phyloP scores from a whole-genome alignment of 257 asterid species.

The Apocynum venetum region DNA sequence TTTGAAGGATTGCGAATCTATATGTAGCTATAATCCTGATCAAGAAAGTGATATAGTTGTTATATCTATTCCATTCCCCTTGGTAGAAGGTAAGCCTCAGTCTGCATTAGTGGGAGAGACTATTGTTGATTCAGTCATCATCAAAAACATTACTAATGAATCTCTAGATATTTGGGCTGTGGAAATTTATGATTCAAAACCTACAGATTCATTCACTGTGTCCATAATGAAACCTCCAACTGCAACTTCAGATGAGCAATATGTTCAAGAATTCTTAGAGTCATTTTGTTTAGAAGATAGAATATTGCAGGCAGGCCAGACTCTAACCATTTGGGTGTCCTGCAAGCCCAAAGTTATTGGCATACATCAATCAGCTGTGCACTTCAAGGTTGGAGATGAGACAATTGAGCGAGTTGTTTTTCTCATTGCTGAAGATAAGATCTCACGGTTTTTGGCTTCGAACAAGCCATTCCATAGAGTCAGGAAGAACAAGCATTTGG shows the following conservation, averaged over 20 bases:
- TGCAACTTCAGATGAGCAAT: conserved; percentile 47
- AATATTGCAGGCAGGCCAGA: conserved; percentile 40
- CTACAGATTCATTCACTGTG: conserved; percentile 59
- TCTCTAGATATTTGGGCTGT: conserved; percentile 71
- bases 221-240: conserved; percentile 84
- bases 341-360: conserved; percentile 96
- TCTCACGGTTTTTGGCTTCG: conserved; percentile 64
- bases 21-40: conserved; percentile 59
- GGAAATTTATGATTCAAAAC: conserved; percentile 79
- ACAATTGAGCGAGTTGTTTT: conserved; percentile 69
- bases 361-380: conserved; percentile 70
- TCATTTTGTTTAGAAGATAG: conserved; percentile 61
- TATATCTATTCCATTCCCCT: conserved; percentile 76
- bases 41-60: conserved; percentile 53
- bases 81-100: conserved; percentile 54
- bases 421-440: conserved; percentile 77
- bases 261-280: conserved; percentile 52
- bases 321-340: conserved; percentile 64
- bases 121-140: conserved; percentile 43
- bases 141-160: conserved; percentile 49
- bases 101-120: conserved; percentile 70
- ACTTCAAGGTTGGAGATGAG: conserved; percentile 67
- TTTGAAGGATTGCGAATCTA: conserved; percentile 41
- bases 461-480: conserved; percentile 53
- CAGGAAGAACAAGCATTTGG: conserved; percentile 47